These are phyloP conservation scores for Boletus calvinii DNA, from an alignment of 1,284 basidiomycete species.

Conservation along the genomic window DNA sequence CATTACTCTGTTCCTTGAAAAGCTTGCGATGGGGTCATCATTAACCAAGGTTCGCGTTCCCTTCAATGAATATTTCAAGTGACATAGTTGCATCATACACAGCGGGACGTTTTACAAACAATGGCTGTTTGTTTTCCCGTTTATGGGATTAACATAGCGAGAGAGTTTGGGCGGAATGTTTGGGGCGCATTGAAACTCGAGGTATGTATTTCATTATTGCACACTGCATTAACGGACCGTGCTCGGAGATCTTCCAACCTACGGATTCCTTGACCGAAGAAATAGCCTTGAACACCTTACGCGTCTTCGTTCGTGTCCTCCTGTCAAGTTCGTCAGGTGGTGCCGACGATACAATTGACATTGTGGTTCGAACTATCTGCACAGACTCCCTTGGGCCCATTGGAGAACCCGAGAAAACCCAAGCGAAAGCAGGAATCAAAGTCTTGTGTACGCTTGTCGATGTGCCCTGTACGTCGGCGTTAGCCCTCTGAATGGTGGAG, in stretches of 20 bases:
- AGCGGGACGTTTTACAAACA: conserved; percentile 83
- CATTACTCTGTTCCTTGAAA: conserved; percentile 90
- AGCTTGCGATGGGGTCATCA: conserved; percentile 83
- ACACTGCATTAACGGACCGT: conserved; percentile 7
- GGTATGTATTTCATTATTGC: conserved; percentile 42
- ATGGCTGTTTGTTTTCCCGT: conserved; percentile 76
- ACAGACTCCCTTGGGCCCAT: conserved; percentile 79
- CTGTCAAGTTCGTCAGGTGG: conserved; percentile 45
- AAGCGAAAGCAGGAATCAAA: conserved; percentile 82
- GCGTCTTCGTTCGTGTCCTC: conserved; percentile 71
- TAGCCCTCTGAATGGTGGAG: conserved; percentile 1
- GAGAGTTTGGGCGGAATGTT: conserved; percentile 67
- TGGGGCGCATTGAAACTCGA: conserved; percentile 90
- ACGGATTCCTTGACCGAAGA: conserved; percentile 73
- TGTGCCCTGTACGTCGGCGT: conserved; percentile 62
- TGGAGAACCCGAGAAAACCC: conserved; percentile 87
- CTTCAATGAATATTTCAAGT: neutral
- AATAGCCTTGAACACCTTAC: conserved; percentile 68
- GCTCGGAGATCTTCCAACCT: conserved; percentile 82
- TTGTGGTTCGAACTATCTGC: conserved; percentile 72
- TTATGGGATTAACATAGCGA: conserved; percentile 68
- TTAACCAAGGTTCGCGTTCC: conserved; percentile 68
- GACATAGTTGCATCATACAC: conserved; percentile 3
- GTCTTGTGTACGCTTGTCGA: conserved; percentile 74
- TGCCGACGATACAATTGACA: conserved; percentile 45